Conservation (phyloP, 2,329 filamentous ascomycete genomes). For the Cladosporium sp. region DNA sequence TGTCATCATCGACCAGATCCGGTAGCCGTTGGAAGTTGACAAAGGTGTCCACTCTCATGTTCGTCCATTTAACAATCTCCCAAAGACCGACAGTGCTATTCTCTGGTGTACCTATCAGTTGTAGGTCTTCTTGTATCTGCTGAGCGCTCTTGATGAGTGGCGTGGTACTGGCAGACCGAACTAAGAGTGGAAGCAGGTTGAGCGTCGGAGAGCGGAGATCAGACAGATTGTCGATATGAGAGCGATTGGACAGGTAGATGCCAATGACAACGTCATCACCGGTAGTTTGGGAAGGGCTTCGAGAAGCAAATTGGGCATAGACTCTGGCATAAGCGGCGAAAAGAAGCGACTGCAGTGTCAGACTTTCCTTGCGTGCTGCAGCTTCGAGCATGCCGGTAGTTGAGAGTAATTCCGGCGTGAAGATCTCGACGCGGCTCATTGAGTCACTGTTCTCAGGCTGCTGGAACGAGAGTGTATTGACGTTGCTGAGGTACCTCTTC, state of each 20-base stretch:
- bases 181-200: constrained; percentile 71
- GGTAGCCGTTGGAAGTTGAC: constrained; percentile 75
- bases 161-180: constrained; percentile 42
- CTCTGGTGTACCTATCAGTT: constrained; percentile 56
- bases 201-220: constrained; percentile 67
- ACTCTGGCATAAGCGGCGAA: constrained; percentile 68
- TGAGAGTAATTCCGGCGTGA: constrained; percentile 52
- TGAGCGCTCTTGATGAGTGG: constrained; percentile 54
- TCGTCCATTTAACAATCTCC: constrained; percentile 76
- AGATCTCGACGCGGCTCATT: constrained; percentile 42
- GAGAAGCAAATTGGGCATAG: constrained; percentile 38
- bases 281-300: neutral
- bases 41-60: constrained; percentile 67
- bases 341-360: constrained; percentile 73
- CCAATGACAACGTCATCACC: constrained; percentile 63
- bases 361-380: constrained; percentile 51
- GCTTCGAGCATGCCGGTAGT: constrained; percentile 44
- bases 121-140: constrained; percentile 67
- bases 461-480: constrained; percentile 24
- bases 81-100: constrained; percentile 63
- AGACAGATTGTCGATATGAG: constrained; percentile 53
- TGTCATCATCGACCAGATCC: constrained; percentile 34
- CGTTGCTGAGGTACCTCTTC: constrained; percentile 47
- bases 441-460: constrained; percentile 23
- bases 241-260: constrained; percentile 79